These are phyloP conservation scores for Verruconis gallopava DNA, from an alignment of 2,329 filamentous ascomycete genomes.

Conservation along the genomic window DNA sequence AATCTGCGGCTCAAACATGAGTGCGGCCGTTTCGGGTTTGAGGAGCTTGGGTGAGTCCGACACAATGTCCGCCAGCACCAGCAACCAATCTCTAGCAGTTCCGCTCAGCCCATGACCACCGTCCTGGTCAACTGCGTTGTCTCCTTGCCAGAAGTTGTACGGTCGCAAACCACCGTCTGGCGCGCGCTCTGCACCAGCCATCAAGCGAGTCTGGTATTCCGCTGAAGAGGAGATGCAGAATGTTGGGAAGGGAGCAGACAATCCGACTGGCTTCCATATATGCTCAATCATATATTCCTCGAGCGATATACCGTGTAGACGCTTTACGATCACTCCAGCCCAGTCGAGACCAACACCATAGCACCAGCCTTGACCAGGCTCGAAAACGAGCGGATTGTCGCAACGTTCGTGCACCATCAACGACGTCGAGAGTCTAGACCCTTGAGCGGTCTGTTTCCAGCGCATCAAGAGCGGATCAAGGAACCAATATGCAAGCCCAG, in stretches of 20 bases:
- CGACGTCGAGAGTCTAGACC: conserved; percentile 12
- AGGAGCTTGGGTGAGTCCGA: conserved; percentile 12
- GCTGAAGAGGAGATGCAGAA: conserved; percentile 10
- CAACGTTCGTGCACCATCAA: conserved; percentile 21
- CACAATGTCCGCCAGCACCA: conserved; percentile 12
- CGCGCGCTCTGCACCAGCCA: background rate
- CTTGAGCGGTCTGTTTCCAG: conserved; percentile 22
- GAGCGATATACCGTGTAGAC: conserved; percentile 14
- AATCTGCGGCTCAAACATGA: conserved; percentile 18
- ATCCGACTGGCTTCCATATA: conserved; percentile 13
- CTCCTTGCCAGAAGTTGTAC: background rate
- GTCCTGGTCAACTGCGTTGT: conserved; percentile 10
- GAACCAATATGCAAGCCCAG: conserved; percentile 34
- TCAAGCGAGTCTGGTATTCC: conserved; percentile 10
- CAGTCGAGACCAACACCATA: conserved; percentile 38
- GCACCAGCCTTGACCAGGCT: conserved; percentile 37
- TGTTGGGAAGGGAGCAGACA: conserved; percentile 11
- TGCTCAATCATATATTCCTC: conserved; percentile 18
- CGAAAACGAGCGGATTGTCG: conserved; percentile 19
- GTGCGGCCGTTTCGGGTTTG: conserved; percentile 13
- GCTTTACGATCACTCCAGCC: conserved; percentile 33
- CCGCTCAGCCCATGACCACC: conserved; percentile 10
- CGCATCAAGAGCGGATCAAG: conserved; percentile 26
- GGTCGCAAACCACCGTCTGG: background rate
- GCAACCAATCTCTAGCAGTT: conserved; percentile 8